Base-by-base conservation (phyloP, 331 rosid species). In the Quercus phellos region DNA sequence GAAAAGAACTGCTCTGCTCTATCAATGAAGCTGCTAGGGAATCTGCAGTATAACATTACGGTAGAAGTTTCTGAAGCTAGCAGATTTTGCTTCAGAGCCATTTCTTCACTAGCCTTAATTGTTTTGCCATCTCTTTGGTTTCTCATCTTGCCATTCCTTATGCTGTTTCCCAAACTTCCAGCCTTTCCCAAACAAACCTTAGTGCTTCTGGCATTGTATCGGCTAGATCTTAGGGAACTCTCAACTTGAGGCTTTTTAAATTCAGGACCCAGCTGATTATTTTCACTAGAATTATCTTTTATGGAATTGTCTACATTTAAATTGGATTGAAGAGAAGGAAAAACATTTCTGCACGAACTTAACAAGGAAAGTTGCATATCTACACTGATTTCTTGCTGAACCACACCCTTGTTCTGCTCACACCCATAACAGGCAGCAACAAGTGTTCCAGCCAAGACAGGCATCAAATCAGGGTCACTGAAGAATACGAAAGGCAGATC, bases 381-480 rank as follows among this genome's bases (percentile, higher is more conserved):
- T 66, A 88, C 83, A 73, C 97, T 92, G 81, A 94, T 87, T 85
- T 94, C 99, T 85, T 88, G 98, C 86, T 88, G 98, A 80, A 94
- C 96, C 29, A 94, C 90, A 38, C 86, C 89, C 84, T 94, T 94
- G 90, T 92, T 94, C 88, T 92, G 98, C 84, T 87, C 94, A 68
- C 96, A 90, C 76, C 91, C 93, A 2, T 87, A 94, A 89, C 99
- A 92, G 77, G 94, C 97, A 61, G 96, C 94, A 74, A 92, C 97
- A 80, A 94, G 77, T 30, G 98, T 85, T 72, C 96, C 85, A 32
- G 97, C 94, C 92, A 94, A 84, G 77, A 88, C 72, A 13, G 99
- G 99, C 99, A 94, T 94, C 88, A 94, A 88, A 80, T 92, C 97
- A 0, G 99, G 94, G 84, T 94, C 99, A 55, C 98, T 94, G 89